Percentiles rank a stretch among this genome's conserved stretches.
Conservation (phyloP, 108 stramenopile species). For the Epithemia pelagica region DNA sequence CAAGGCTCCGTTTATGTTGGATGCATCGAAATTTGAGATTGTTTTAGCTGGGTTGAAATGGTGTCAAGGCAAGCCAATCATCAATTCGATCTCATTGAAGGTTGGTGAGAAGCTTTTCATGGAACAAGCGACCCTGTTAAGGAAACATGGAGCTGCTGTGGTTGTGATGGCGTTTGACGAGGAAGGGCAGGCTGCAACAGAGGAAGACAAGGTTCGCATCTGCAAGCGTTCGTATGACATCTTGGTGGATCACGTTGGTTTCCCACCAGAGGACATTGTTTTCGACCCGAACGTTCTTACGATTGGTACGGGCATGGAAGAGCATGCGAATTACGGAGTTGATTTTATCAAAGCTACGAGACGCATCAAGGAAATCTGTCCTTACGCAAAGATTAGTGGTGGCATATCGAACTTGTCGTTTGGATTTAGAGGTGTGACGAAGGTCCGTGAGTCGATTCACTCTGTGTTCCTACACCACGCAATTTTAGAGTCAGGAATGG, state of each 20-base stretch:
- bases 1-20: no score
- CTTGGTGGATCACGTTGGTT: slow-evolving; percentile 88
- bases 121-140: slow-evolving; percentile 90
- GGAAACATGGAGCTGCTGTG: slow-evolving; percentile 95
- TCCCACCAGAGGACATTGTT: slow-evolving; percentile 99
- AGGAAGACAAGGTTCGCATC: slow-evolving; percentile 93
- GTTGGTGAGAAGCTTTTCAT: slow-evolving; percentile 97
- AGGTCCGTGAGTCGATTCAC: slow-evolving; percentile 98
- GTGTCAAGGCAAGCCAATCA: slow-evolving; percentile 94
- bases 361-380: slow-evolving; percentile 94
- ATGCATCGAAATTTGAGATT: no score
- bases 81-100: slow-evolving; percentile 97
- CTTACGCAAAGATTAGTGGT: slow-evolving; percentile 95
- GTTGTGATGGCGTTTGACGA: slow-evolving; percentile 99
- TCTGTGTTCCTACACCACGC: slow-evolving; percentile 95
- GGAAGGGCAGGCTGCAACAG: slow-evolving; percentile 97
- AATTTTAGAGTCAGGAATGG: slow-evolving; percentile 93
- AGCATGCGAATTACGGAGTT: slow-evolving; percentile 95
- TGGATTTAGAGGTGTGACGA: slow-evolving; percentile 93
- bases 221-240: slow-evolving; percentile 99
- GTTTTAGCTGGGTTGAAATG: slow-evolving; percentile 87
- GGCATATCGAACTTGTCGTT: slow-evolving; percentile 98
- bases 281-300: slow-evolving; percentile 99
- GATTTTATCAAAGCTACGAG: slow-evolving; percentile 95
- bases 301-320: slow-evolving; percentile 98